Base-by-base conservation (phyloP, 441 rosid species). In the Capsella rubella region DNA sequence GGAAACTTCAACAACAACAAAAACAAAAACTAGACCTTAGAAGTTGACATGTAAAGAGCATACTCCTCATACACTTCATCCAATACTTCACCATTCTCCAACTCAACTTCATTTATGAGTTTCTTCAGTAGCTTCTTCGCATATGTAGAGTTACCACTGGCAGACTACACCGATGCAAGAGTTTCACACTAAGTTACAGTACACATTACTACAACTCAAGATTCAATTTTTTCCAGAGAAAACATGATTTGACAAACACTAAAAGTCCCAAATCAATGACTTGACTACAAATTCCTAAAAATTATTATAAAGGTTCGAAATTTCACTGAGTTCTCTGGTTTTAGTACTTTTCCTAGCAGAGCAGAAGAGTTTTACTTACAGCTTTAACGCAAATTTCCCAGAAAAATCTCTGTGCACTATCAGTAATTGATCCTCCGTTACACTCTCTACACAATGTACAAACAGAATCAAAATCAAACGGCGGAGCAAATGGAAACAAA, bases 1-100 rank as follows among this genome's bases (percentile, higher is more conserved):
- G 43, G 1, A 64, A 51, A 32, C 35, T 28, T 45, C 1, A 62
- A 25, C 25, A 62, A 25, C 25, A 32, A 42, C 47, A 67, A 35
- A 25, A 10, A 32, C 11, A 63, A 52, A 37, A 50, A 5, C 4
- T 21, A 70, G 62, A 91, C 98, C 95, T 87, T 89, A n/a, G 81
- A 68, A 42, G 86, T 73, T 54, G 87, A 82, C 90, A 86, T 84
- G 72, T 80, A 85, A 70, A 80, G 58, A 7, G 90, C 85, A 67
- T 84, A 89, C 31, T 76, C 84, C 79, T 91, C 92, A 49, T 94
- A 92, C 11, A 90, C 64, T 75, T 89, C 90, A 82, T 90, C 97
- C 83, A 89, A 70, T 56, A 88, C 90, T 28, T 73, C 72, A n/a
- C 81, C 84, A 62, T 67, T 53, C 25, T 71, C 85, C 37, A 87